A percentile compares a stretch with the other conserved stretches of the same genome.
Evolutionary conservation across 2,329 filamentous ascomycete genomes (phyloP).

Genomic region (Stenocarpella maydis): DNA sequence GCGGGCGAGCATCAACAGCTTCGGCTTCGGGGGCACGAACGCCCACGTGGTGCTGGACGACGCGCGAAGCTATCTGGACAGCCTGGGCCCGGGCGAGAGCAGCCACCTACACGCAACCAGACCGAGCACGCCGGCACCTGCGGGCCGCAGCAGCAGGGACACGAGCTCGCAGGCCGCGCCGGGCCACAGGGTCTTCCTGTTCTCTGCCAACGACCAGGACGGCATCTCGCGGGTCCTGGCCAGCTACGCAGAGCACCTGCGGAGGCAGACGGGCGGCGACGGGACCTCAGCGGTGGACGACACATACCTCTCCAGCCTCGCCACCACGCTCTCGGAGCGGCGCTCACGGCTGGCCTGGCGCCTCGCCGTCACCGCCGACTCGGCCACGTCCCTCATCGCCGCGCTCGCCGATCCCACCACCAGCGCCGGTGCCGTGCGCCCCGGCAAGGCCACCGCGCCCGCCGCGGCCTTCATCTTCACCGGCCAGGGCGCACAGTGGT

Average conservation of each 20-base stretch:
- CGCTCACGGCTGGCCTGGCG: slow-evolving; percentile 31
- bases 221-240: slow-evolving; percentile 29
- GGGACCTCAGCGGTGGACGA: not conserved
- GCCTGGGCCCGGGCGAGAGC: slow-evolving; percentile 5
- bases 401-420: slow-evolving; percentile 22
- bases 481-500: slow-evolving; percentile 47
- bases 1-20: slow-evolving; percentile 48
- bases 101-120: slow-evolving; percentile 8
- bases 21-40: slow-evolving; percentile 57
- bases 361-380: slow-evolving; percentile 28
- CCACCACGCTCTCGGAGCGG: slow-evolving; percentile 30
- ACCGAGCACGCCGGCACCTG: slow-evolving; percentile 1
- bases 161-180: not conserved
- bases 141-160: not conserved
- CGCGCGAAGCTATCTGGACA: slow-evolving; percentile 26
- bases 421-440: slow-evolving; percentile 13
- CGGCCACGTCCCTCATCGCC: slow-evolving; percentile 9
- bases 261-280: slow-evolving; percentile 12
- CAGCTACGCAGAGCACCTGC: slow-evolving; percentile 23
- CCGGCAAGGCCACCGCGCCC: slow-evolving; percentile 19
- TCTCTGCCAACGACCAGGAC: slow-evolving; percentile 27
- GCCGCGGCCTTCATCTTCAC: slow-evolving; percentile 43
- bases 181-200: slow-evolving; percentile 29
- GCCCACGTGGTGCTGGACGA: slow-evolving; percentile 51
- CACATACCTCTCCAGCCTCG: slow-evolving; percentile 28